Evolutionary conservation across 768 basidiomycete genomes (phyloP).

Genomic region (Amanita subjunquillea): DNA sequence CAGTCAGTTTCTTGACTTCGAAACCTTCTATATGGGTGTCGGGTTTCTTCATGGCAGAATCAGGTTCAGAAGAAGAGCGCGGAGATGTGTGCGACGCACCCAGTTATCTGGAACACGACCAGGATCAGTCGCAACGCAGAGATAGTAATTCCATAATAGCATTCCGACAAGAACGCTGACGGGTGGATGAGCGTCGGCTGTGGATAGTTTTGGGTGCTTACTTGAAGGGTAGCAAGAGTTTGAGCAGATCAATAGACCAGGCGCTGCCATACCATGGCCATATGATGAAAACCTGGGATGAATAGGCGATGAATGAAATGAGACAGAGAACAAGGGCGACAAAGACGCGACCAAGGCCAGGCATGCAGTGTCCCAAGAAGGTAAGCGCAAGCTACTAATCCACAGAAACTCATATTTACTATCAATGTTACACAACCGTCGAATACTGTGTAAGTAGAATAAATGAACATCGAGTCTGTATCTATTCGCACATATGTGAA

Average conservation of each 20-base stretch:
- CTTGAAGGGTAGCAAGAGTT: slow-evolving; percentile 87
- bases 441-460: no score
- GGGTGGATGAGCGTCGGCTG: not conserved
- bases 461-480: no score
- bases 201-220: slow-evolving; percentile 24
- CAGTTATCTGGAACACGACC: slow-evolving; percentile 71
- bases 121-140: slow-evolving; percentile 77
- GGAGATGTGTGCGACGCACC: slow-evolving; percentile 34
- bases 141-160: slow-evolving; percentile 82
- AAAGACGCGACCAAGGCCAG: slow-evolving; percentile 42
- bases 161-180: slow-evolving; percentile 63
- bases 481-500: no score
- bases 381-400: not conserved
- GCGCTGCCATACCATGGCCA: slow-evolving; percentile 86
- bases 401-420: no score
- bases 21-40: slow-evolving; percentile 62
- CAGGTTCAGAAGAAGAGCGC: not conserved
- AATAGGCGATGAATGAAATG: slow-evolving; percentile 82
- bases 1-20: slow-evolving; percentile 86
- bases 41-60: slow-evolving; percentile 45
- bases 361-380: not conserved
- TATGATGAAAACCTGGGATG: slow-evolving; percentile 82
- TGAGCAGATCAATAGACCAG: slow-evolving; percentile 63
- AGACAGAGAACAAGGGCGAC: slow-evolving; percentile 62
- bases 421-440: no score